Evolutionary conservation across 2,329 filamentous ascomycete genomes (phyloP).

Genomic region (Colletotrichum sojae): DNA sequence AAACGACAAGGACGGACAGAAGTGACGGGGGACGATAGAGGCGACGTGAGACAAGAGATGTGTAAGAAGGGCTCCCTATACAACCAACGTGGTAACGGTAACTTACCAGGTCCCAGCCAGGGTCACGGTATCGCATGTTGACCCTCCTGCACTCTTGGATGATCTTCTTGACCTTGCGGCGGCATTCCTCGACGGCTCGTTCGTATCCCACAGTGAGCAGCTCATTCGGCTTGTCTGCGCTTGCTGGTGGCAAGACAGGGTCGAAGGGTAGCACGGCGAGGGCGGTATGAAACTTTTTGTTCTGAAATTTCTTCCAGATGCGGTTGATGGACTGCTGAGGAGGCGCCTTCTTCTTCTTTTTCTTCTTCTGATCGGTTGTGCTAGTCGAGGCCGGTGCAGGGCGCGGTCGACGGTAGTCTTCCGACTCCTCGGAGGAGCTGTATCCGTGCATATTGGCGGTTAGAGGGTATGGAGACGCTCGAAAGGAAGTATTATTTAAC

Average conservation of each 20-base stretch:
- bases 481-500: no score
- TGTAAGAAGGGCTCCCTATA: no score
- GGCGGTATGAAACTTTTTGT: constrained; percentile 74
- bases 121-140: constrained; percentile 85
- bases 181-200: constrained; percentile 74
- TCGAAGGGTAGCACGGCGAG: constrained; percentile 77
- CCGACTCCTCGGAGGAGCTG: constrained; percentile 65
- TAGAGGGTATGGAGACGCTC: background rate
- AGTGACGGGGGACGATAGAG: no score
- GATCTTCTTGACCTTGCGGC: constrained; percentile 72
- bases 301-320: constrained; percentile 74
- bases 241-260: constrained; percentile 66
- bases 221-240: constrained; percentile 70
- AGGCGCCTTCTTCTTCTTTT: constrained; percentile 71
- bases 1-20: no score
- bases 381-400: constrained; percentile 51
- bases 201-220: constrained; percentile 73
- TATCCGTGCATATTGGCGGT: constrained; percentile 58
- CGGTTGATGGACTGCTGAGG: constrained; percentile 77
- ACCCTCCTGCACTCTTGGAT: constrained; percentile 77
- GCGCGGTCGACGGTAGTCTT: constrained; percentile 59
- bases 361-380: constrained; percentile 64
- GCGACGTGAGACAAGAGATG: no score
- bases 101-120: constrained; percentile 71
- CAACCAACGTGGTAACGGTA: constrained; percentile 45